A percentile compares a stretch with the other conserved stretches of the same genome.
Evolutionary conservation across 2,329 filamentous ascomycete species (phyloP).

Genomic region (Hymenotorrendiella dingleyae): DNA sequence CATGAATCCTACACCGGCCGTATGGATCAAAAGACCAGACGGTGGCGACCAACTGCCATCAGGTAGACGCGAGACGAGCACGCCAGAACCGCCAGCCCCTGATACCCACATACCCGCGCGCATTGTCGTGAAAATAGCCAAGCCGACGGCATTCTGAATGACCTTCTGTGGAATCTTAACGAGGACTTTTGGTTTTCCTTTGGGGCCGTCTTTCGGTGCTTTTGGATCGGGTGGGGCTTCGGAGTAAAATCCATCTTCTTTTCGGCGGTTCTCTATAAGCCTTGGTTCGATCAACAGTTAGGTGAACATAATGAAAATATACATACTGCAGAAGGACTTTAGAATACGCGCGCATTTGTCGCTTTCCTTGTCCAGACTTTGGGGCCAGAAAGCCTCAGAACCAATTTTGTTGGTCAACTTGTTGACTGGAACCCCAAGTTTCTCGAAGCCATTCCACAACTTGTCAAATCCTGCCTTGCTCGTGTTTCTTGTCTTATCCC

Average conservation of each 20-base stretch:
- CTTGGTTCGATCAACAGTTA: neutral
- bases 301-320: conserved; percentile 22
- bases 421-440: conserved; percentile 70
- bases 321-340: conserved; percentile 81
- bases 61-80: conserved; percentile 75
- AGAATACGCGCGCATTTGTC: conserved; percentile 88
- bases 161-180: conserved; percentile 85
- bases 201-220: conserved; percentile 31
- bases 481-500: conserved; percentile 48
- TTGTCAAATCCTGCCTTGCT: conserved; percentile 69
- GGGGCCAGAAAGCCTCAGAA: conserved; percentile 78
- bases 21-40: conserved; percentile 85
- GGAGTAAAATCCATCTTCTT: conserved; percentile 63
- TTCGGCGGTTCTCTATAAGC: too few species aligned
- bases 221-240: conserved; percentile 42
- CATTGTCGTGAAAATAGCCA: conserved; percentile 95
- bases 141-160: conserved; percentile 80
- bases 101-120: conserved; percentile 87
- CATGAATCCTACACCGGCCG: conserved; percentile 80
- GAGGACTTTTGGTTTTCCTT: conserved; percentile 50
- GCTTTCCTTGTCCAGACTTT: conserved; percentile 78
- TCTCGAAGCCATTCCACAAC: conserved; percentile 61
- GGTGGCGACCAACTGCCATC: conserved; percentile 90
- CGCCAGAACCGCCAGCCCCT: conserved; percentile 82
- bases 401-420: conserved; percentile 76